Base-by-base conservation (phyloP, 2,329 filamentous ascomycete species). In the Alternaria sp. region DNA sequence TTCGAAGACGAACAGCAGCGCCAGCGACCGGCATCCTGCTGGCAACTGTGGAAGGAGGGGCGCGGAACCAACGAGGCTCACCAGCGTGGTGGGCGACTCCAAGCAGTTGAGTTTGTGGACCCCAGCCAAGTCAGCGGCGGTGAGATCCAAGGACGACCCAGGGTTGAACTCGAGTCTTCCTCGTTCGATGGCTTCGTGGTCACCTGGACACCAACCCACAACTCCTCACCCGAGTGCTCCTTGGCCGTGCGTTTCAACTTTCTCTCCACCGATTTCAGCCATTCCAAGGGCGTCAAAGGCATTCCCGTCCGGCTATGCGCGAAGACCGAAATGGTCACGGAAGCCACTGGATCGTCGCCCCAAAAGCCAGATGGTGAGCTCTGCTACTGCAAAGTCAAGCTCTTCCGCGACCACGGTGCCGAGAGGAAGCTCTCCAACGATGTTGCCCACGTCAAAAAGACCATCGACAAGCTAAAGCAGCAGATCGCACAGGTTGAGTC, bases 191-290 rank as follows among this genome's bases (percentile, higher is more conserved):
- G 95, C 0, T 98, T 98, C 77, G 95, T 91, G 7, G 93, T 98
- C 5, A 88, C 90, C 6, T 98, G 95, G 95, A 92, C 90, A 0
- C 91, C 93, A 0, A 71, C 73, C n/a, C 80, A 87, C 45, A 90
- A 89, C 52, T 89, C 90, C 0, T 81, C 83, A 0, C 84, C 91
- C 4, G 93, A 97, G 72, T 96, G 93, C 78, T 92, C 89, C 52
- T 89, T 99, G 59, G 91, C 93, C 9, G 93, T 98, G 12, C 92
- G 96, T 49, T 99, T 98, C 85, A 99, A 99, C 82, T 99, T 99
- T 77, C 85, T 99, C 0, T 99, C 96, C 0, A 99, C 96, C 9
- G 96, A 99, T 77, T 99, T 98, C 78, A 98, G 95, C 79, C 96
- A 98, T 77, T 98, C 96, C 10, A 99, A 99, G 77, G 96, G 96